Base-by-base conservation (phyloP, 345 rosid genomes). In the Linum trigynum region DNA sequence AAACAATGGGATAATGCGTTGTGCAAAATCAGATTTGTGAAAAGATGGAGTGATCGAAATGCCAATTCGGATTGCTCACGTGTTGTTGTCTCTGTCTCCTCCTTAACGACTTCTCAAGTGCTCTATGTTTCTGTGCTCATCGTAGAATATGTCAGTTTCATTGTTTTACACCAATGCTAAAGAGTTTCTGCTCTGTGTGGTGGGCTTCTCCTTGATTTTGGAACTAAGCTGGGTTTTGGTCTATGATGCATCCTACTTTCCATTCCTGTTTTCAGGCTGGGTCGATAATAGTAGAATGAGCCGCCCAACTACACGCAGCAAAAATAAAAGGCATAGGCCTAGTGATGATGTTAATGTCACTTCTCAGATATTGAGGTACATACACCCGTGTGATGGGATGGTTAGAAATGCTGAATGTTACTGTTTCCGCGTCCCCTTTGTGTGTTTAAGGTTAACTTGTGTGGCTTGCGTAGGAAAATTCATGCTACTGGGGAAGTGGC, bases 231-330 rank as follows among this genome's bases (percentile, higher is more conserved):
- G 60, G 1, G 3, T 57, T 57, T 35, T 57, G 3, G 3, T 57
- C 16, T n/a, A 9, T 17, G 35, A 32, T 16, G n/a, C 5, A n/a
- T 57, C 14, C 12, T 11, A 8, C 12, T 38, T 42, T 62, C 12
- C 16, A 6, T 16, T 42, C 6, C 55, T 16, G 3, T 3, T 64
- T 66, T 63, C 78, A 73, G 73, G 45, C 71, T 68, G 53, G 81
- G 70, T 65, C 32, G 32, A 23, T 66, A 70, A 72, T 68, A 65
- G 66, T 55, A 83, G 75, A 68, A 89, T 86, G 96, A 85, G 85
- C 74, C 78, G 88, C 67, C 96, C 89, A 50, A 74, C 79, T 38
- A 89, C 96, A 1, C 80, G 92, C 3, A 75, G 88, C 69, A 86
- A 89, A 65, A 83, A 85, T 69, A 89, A 89, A 69, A 77, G 96